A percentile compares a stretch with the other conserved stretches of the same genome.
These are phyloP conservation scores for Pestalotiopsis sp. DNA, from an alignment of 2,329 filamentous ascomycete genomes.

Conservation along the genomic window DNA sequence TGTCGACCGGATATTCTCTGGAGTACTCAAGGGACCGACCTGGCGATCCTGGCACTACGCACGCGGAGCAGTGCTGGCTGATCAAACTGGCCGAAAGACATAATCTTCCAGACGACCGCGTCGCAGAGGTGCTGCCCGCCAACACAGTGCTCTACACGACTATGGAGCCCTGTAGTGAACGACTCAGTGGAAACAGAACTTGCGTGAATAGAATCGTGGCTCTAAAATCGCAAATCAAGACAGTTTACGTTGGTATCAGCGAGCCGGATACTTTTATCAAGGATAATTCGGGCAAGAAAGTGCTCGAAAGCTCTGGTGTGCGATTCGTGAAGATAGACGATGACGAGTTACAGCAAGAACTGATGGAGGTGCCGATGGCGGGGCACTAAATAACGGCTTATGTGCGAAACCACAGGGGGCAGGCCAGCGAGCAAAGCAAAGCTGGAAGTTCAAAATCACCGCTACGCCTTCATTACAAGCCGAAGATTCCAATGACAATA, in stretches of 20 bases:
- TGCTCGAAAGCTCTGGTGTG: slow-evolving; percentile 25
- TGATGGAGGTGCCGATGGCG: slow-evolving; percentile 54
- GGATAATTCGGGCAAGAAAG: slow-evolving; percentile 30
- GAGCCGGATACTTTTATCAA: slow-evolving; percentile 38
- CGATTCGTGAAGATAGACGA: background rate
- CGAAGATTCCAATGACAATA: background rate
- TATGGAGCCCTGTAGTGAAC: slow-evolving; percentile 46
- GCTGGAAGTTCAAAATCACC: background rate
- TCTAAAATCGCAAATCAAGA: slow-evolving; percentile 32
- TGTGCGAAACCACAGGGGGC: background rate
- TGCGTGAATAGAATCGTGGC: slow-evolving; percentile 37
- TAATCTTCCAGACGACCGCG: slow-evolving; percentile 34
- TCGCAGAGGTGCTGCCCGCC: slow-evolving; percentile 36
- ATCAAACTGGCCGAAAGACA: slow-evolving; percentile 43
- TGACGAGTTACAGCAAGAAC: background rate
- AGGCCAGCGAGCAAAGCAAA: background rate
- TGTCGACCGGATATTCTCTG: slow-evolving; percentile 44
- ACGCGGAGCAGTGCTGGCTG: slow-evolving; percentile 45
- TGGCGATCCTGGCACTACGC: slow-evolving; percentile 39
- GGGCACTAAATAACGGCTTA: slow-evolving; percentile 48
- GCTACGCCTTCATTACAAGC: background rate
- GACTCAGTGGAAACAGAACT: slow-evolving; percentile 39
- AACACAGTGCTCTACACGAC: slow-evolving; percentile 45
- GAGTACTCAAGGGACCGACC: slow-evolving; percentile 38
- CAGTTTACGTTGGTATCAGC: slow-evolving; percentile 39